Evolutionary conservation across 257 asterid genomes (phyloP).

Genomic region (Buddleja alternifolia): DNA sequence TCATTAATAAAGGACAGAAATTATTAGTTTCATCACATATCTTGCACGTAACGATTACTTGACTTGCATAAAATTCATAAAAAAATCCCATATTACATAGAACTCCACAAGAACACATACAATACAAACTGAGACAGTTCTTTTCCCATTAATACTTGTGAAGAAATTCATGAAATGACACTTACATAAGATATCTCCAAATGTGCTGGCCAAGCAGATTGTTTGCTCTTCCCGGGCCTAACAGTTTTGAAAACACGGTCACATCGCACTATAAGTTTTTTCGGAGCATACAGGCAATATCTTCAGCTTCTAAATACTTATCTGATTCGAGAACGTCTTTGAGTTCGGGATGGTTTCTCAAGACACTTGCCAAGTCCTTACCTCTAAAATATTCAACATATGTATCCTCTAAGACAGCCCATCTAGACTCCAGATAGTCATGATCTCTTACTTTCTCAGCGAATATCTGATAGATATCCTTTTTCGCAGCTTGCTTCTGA

Average conservation of each 20-base stretch:
- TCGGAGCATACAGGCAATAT: slow-evolving; percentile 70
- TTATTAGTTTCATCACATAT: too few species aligned
- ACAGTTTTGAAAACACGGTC: slow-evolving; percentile 93
- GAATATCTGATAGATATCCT: slow-evolving; percentile 81
- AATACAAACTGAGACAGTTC: background rate
- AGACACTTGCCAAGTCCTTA: slow-evolving; percentile 79
- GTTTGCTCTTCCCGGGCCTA: slow-evolving; percentile 92
- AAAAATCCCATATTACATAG: too few species aligned
- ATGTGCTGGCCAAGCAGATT: slow-evolving; percentile 99
- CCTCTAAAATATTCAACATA: slow-evolving; percentile 97
- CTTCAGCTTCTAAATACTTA: slow-evolving; percentile 73
- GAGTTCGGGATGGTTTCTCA: slow-evolving; percentile 79
- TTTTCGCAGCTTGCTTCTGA: slow-evolving; percentile 84
- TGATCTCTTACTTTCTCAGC: slow-evolving; percentile 98
- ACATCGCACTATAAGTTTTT: slow-evolving; percentile 86
- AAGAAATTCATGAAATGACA: slow-evolving; percentile 5
- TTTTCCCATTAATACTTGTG: background rate
- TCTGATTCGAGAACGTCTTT: slow-evolving; percentile 81
- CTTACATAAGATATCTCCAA: slow-evolving; percentile 86
- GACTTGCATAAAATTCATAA: too few species aligned
- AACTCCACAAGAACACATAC: background rate
- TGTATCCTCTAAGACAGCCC: slow-evolving; percentile 98
- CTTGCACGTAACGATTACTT: too few species aligned
- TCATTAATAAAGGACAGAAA: too few species aligned
- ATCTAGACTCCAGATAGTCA: slow-evolving; percentile 90